Percentiles rank a stretch among this genome's conserved stretches.
These are phyloP conservation scores for Penicillium sp. DNA, from an alignment of 2,329 filamentous ascomycete genomes.

Conservation along the genomic window DNA sequence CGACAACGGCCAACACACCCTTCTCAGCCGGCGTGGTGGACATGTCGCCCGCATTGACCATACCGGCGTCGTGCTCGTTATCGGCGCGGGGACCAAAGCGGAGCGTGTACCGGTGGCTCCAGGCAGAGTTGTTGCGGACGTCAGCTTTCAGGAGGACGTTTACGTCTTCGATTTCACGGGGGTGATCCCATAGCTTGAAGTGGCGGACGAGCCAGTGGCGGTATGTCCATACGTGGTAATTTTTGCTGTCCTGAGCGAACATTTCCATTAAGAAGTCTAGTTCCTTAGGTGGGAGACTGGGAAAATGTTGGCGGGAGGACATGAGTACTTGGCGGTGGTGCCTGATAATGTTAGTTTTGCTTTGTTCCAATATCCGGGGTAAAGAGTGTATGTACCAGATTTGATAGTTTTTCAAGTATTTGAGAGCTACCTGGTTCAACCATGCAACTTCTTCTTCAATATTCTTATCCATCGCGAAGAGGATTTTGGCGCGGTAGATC, in stretches of 20 bases:
- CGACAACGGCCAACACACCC: constrained; percentile 48
- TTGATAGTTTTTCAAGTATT: constrained; percentile 96
- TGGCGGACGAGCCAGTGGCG: constrained; percentile 73
- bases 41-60: constrained; percentile 29
- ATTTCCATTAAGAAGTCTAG: constrained; percentile 74
- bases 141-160: constrained; percentile 74
- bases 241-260: constrained; percentile 85
- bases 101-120: constrained; percentile 96
- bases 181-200: constrained; percentile 59
- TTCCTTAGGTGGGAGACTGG: constrained; percentile 65
- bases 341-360: constrained; percentile 35
- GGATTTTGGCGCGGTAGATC: constrained; percentile 81
- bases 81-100: constrained; percentile 66
- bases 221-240: constrained; percentile 99
- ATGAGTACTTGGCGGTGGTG: constrained; percentile 60
- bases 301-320: constrained; percentile 49
- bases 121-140: constrained; percentile 93
- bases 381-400: constrained; percentile 67
- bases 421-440: constrained; percentile 80
- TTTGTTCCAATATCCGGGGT: not conserved
- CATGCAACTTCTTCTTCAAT: constrained; percentile 75
- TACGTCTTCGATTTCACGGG: constrained; percentile 65
- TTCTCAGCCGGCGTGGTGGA: constrained; percentile 22
- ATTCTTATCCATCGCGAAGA: constrained; percentile 66
- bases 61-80: constrained; percentile 38